Percentiles rank a stretch among this genome's conserved stretches.
Evolutionary conservation across 2,329 filamentous ascomycete genomes (phyloP).

Genomic region (Colletotrichum lini): DNA sequence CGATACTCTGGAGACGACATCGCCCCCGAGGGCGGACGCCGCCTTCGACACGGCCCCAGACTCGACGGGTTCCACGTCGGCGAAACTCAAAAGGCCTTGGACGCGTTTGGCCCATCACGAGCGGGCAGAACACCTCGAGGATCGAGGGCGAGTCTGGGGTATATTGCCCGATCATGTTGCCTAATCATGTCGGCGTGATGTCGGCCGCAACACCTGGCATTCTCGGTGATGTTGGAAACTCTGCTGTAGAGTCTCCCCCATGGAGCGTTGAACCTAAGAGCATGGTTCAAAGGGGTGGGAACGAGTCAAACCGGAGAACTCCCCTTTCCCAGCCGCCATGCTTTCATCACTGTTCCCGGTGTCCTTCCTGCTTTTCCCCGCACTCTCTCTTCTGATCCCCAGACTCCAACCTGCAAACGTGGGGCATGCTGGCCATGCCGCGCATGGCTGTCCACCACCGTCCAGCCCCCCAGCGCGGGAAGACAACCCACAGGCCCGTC

Average conservation of each 20-base stretch:
- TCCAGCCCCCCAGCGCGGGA: neutral
- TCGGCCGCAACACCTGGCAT: neutral
- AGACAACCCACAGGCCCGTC: neutral
- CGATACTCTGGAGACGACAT: neutral
- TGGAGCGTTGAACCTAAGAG: neutral
- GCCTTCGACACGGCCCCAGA: slow-evolving; percentile 5
- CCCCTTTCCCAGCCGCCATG: slow-evolving; percentile 9
- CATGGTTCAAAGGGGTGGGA: no score
- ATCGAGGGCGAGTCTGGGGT: no score
- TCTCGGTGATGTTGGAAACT: neutral
- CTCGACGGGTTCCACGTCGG: slow-evolving; percentile 17
- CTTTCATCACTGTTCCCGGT: neutral
- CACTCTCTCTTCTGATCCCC: neutral
- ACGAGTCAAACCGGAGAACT: neutral
- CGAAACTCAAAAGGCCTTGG: slow-evolving; percentile 11
- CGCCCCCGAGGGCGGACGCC: no score
- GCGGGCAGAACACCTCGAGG: no score
- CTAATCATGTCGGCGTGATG: neutral
- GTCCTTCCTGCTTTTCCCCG: neutral
- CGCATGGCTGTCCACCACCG: neutral
- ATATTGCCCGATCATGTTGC: neutral
- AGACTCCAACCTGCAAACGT: no score
- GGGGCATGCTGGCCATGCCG: neutral
- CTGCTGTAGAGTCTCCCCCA: neutral
- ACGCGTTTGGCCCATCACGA: neutral